Percentiles rank a stretch among this genome's conserved stretches.
Evolutionary conservation across 768 basidiomycete species (phyloP).

Genomic region (Melanogaster broomeanus): DNA sequence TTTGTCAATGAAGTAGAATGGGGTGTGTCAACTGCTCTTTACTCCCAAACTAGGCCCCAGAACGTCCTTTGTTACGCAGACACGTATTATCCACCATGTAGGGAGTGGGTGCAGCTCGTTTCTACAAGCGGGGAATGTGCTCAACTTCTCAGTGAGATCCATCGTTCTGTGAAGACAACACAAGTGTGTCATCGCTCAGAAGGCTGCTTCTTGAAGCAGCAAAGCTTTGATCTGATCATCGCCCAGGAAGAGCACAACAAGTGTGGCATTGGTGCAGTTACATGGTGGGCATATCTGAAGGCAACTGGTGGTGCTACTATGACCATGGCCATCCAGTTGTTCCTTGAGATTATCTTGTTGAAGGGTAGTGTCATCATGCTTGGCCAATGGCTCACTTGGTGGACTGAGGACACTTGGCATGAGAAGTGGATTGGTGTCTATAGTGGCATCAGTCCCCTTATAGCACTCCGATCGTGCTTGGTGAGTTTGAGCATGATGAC

Average conservation of each 20-base stretch:
- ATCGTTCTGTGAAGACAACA: constrained; percentile 13
- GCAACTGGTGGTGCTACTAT: constrained; percentile 26
- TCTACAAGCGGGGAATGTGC: constrained; percentile 25
- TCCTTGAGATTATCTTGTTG: constrained; percentile 20
- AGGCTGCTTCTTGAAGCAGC: constrained; percentile 7
- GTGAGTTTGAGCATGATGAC: constrained; percentile 31
- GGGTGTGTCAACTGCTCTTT: too few species aligned
- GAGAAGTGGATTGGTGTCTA: constrained; percentile 32
- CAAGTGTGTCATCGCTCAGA: constrained; percentile 17
- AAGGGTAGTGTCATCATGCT: constrained; percentile 26
- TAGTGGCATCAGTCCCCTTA: constrained; percentile 25
- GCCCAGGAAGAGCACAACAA: constrained; percentile 23
- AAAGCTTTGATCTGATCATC: constrained; percentile 16
- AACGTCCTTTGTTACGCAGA: too few species aligned
- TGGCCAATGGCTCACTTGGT: constrained; percentile 34
- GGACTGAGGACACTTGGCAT: constrained; percentile 25
- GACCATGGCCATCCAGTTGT: constrained; percentile 19
- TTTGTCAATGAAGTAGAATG: too few species aligned
- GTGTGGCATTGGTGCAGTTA: constrained; percentile 23
- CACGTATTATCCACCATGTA: too few species aligned
- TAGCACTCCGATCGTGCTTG: constrained; percentile 33
- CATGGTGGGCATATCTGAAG: constrained; percentile 34
- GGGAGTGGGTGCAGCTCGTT: too few species aligned
- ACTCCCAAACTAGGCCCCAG: too few species aligned
- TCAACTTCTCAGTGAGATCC: constrained; percentile 24